phyloP scores from a whole-genome alignment of 2,329 filamentous ascomycete genomes.

The Cercospora sp. region DNA sequence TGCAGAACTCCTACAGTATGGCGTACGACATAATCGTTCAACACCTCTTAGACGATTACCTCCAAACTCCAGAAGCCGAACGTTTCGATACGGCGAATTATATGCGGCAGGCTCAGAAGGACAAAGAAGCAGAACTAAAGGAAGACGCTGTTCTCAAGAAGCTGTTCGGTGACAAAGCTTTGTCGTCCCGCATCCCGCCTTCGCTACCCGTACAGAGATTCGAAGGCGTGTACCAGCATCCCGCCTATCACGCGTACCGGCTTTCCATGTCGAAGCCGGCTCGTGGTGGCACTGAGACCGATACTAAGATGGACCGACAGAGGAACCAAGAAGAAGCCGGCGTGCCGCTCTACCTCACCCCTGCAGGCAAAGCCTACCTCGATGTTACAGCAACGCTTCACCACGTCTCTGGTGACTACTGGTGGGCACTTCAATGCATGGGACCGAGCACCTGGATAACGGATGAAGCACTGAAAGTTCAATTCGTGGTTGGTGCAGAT shows the following conservation, averaged over 20 bases:
- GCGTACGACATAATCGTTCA: conserved; percentile 12
- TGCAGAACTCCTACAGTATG: conserved; percentile 27
- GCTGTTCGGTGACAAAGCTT: conserved; percentile 1
- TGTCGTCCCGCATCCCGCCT: background rate
- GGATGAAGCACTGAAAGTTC: conserved; percentile 16
- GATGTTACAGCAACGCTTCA: conserved; percentile 11
- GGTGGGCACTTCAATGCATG: conserved; percentile 15
- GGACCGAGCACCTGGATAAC: conserved; percentile 17
- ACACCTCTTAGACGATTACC: conserved; percentile 13
- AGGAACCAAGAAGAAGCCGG: background rate
- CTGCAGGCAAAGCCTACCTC: conserved; percentile 3
- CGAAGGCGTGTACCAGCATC: conserved; percentile 17
- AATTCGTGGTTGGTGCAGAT: conserved; percentile 12
- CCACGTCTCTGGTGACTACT: conserved; percentile 19
- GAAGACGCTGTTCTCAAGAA: conserved; percentile 8
- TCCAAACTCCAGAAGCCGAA: conserved; percentile 9
- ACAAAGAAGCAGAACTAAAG: conserved; percentile 8
- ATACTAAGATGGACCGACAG: background rate
- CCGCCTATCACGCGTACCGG: conserved; percentile 11
- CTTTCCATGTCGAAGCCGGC: conserved; percentile 1
- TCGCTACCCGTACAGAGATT: conserved; percentile 4
- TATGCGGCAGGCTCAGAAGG: background rate
- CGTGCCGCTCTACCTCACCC: conserved; percentile 10
- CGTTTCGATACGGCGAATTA: conserved; percentile 9
- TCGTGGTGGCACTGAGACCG: background rate